Evolutionary conservation across 2,329 filamentous ascomycete species (phyloP).

Genomic region (Colletotrichum tofieldiae): DNA sequence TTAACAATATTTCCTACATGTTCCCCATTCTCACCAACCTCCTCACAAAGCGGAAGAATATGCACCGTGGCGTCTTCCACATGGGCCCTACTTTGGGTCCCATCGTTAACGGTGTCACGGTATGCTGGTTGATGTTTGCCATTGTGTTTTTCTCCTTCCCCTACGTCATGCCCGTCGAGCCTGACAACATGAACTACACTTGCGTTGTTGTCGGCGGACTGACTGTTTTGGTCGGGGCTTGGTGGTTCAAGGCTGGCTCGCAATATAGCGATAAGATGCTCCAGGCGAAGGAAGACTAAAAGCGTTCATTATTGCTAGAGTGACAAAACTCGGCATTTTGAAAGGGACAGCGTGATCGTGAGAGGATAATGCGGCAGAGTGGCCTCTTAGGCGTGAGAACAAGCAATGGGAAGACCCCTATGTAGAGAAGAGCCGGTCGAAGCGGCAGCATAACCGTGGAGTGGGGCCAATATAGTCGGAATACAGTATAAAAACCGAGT

Average conservation of each 20-base stretch:
- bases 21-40: conserved; percentile 63
- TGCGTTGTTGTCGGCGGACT: conserved; percentile 61
- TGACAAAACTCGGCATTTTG: neutral
- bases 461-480: neutral
- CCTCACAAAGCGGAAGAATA: conserved; percentile 56
- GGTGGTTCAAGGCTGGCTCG: conserved; percentile 61
- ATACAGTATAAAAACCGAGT: neutral
- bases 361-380: neutral
- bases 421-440: neutral
- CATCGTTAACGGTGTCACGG: conserved; percentile 54
- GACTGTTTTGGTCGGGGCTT: conserved; percentile 54
- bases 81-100: conserved; percentile 52
- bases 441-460: neutral
- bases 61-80: conserved; percentile 58
- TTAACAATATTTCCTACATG: conserved; percentile 63
- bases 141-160: conserved; percentile 63
- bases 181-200: conserved; percentile 64
- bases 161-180: conserved; percentile 56
- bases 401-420: neutral
- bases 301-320: no score
- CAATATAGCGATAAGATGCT: conserved; percentile 57
- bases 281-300: conserved; percentile 51
- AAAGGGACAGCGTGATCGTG: neutral
- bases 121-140: conserved; percentile 57
- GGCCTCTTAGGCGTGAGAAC: neutral